Evolutionary conservation across 257 asterid genomes (phyloP).

Genomic region (Solanum sitiens): DNA sequence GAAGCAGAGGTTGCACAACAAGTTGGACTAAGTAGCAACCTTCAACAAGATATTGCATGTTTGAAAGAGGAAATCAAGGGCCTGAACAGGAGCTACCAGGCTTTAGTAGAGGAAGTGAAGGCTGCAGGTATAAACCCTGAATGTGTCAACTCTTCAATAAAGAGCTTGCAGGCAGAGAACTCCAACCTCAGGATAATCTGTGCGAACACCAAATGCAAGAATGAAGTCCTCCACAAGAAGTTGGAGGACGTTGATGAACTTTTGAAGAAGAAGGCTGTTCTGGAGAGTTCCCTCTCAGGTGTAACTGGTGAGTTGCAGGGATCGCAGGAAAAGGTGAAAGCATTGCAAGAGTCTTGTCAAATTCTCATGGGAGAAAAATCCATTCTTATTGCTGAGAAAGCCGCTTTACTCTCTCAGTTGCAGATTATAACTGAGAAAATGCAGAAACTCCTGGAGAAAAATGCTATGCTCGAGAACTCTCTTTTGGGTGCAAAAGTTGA

Average conservation of each 20-base stretch:
- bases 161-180: slow-evolving; percentile 51
- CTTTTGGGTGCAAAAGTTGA: slow-evolving; percentile 57
- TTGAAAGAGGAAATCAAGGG: slow-evolving; percentile 64
- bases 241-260: slow-evolving; percentile 49
- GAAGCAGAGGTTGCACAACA: slow-evolving; percentile 60
- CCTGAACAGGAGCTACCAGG: slow-evolving; percentile 39
- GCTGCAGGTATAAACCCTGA: slow-evolving; percentile 46
- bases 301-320: slow-evolving; percentile 47
- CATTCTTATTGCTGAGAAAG: slow-evolving; percentile 59
- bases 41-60: slow-evolving; percentile 46
- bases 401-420: slow-evolving; percentile 59
- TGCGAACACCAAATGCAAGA: slow-evolving; percentile 39
- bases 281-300: slow-evolving; percentile 42
- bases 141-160: slow-evolving; percentile 30
- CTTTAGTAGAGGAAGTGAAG: slow-evolving; percentile 53
- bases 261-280: slow-evolving; percentile 27
- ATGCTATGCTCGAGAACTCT: slow-evolving; percentile 65
- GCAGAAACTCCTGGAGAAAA: slow-evolving; percentile 60
- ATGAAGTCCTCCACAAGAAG: slow-evolving; percentile 40
- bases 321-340: slow-evolving; percentile 27
- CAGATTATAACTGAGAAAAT: slow-evolving; percentile 57
- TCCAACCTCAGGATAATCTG: slow-evolving; percentile 29
- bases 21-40: slow-evolving; percentile 29
- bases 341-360: slow-evolving; percentile 49
- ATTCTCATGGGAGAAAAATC: slow-evolving; percentile 48